Percentiles rank a stretch among this genome's conserved stretches.
phyloP scores from a whole-genome alignment of 441 rosid genomes.

The Rhodomyrtus psidioides region DNA sequence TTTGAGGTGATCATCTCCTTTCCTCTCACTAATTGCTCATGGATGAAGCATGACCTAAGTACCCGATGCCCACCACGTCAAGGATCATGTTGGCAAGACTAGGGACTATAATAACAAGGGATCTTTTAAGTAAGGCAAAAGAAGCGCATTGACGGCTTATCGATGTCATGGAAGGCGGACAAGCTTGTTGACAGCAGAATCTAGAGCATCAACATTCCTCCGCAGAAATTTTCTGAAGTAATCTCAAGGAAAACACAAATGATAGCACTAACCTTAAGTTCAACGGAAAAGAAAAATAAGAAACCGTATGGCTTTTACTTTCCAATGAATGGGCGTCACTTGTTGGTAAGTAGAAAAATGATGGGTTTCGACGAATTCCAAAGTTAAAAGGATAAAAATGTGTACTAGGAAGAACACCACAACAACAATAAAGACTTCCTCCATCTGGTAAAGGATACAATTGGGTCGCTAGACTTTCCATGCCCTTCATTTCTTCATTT shows the following conservation, averaged over 20 bases:
- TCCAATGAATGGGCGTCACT: background rate
- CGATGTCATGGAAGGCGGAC: conserved; percentile 38
- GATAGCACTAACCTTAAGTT: background rate
- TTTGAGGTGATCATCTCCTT: background rate
- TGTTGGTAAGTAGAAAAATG: background rate
- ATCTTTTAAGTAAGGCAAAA: background rate
- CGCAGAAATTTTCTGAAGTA: conserved; percentile 55
- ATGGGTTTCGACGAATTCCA: background rate
- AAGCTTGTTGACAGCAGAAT: conserved; percentile 62
- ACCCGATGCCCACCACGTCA: background rate
- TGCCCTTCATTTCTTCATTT: conserved; percentile 83
- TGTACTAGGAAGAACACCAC: background rate
- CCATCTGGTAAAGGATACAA: conserved; percentile 58
- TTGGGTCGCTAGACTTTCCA: conserved; percentile 48
- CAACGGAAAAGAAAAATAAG: background rate
- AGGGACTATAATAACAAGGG: background rate
- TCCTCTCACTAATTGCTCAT: background rate
- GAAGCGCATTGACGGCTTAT: background rate
- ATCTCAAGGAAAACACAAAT: conserved; percentile 17
- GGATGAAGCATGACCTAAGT: background rate
- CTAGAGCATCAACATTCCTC: conserved; percentile 71
- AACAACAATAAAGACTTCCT: background rate
- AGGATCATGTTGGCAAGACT: background rate
- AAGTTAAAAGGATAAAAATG: background rate
- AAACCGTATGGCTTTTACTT: background rate